Conservation (phyloP, 768 basidiomycete genomes). For the Amanita pallidorosea region DNA sequence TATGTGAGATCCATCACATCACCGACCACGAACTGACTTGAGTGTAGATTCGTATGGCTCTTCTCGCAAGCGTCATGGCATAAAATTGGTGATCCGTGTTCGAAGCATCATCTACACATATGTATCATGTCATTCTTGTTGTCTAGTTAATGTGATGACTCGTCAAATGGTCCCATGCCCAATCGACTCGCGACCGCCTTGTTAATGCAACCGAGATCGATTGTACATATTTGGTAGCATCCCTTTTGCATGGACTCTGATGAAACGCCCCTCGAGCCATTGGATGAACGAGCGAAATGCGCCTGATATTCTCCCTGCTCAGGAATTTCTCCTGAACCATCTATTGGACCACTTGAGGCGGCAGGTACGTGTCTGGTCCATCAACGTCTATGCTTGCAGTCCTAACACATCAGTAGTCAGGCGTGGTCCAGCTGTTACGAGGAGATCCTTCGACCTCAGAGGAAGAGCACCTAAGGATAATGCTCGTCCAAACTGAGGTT, state of each 20-base stretch:
- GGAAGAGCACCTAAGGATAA: constrained; percentile 87
- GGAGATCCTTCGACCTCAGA: constrained; percentile 79
- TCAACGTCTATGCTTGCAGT: constrained; percentile 4
- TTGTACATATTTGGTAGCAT: neutral
- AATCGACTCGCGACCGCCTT: too few relatives aligned
- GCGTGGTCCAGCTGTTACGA: constrained; percentile 64
- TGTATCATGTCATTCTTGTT: neutral
- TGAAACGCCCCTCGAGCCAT: constrained; percentile 61
- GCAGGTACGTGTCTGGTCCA: constrained; percentile 42
- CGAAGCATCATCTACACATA: too few relatives aligned
- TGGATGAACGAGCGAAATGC: constrained; percentile 84
- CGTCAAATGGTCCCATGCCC: too few relatives aligned
- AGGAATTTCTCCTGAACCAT: constrained; percentile 53
- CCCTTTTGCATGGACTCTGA: constrained; percentile 11
- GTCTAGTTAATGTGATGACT: too few relatives aligned
- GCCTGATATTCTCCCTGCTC: constrained; percentile 68
- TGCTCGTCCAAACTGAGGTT: constrained; percentile 90
- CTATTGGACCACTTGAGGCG: constrained; percentile 70
- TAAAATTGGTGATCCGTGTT: neutral
- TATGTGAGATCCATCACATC: constrained; percentile 32
- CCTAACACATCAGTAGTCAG: constrained; percentile 39
- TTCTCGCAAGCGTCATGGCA: constrained; percentile 22
- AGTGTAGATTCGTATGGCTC: constrained; percentile 23
- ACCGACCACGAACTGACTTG: neutral
- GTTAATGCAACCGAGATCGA: too few relatives aligned